These are phyloP conservation scores for Sporothrix dimorphospora DNA, from an alignment of 2,329 filamentous ascomycete species.

Conservation along the genomic window DNA sequence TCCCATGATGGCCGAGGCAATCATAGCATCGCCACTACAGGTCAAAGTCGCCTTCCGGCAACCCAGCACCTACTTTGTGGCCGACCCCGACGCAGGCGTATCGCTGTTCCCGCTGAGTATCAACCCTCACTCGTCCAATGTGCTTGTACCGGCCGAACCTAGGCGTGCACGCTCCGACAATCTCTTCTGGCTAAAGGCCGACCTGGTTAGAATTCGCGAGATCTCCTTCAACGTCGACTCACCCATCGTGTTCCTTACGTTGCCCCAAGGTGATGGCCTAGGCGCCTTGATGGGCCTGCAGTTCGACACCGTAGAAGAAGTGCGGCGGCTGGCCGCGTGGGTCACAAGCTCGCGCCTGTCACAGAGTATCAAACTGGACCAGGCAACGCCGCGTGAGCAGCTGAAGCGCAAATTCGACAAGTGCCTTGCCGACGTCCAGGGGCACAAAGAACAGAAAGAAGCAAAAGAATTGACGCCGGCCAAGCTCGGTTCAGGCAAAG, in stretches of 20 bases:
- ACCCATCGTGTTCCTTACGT: not conserved
- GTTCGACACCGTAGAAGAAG: slow-evolving; percentile 23
- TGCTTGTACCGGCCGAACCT: not conserved
- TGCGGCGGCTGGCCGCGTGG: slow-evolving; percentile 22
- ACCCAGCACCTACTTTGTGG: not conserved
- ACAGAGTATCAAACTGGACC: not conserved
- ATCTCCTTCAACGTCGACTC: slow-evolving; percentile 7
- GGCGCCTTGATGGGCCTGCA: slow-evolving; percentile 21
- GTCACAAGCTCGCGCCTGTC: not conserved
- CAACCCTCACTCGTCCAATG: not conserved
- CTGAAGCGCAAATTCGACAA: slow-evolving; percentile 7
- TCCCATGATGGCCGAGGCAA: not conserved
- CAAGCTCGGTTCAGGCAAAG: not conserved
- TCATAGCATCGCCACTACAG: not conserved
- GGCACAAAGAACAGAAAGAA: not conserved
- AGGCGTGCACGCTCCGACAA: not conserved
- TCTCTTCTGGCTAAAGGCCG: slow-evolving; percentile 21
- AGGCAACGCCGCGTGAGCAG: not conserved
- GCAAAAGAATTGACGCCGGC: not conserved
- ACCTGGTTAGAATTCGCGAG: not conserved
- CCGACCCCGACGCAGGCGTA: not conserved
- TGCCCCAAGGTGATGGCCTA: not conserved
- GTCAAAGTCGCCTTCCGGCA: slow-evolving; percentile 26
- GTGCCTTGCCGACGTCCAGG: slow-evolving; percentile 16
- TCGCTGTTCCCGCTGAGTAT: not conserved